A percentile compares a stretch with the other conserved stretches of the same genome.
Conservation (phyloP, 805 yeast genomes). For the Suhomyces sp. region DNA sequence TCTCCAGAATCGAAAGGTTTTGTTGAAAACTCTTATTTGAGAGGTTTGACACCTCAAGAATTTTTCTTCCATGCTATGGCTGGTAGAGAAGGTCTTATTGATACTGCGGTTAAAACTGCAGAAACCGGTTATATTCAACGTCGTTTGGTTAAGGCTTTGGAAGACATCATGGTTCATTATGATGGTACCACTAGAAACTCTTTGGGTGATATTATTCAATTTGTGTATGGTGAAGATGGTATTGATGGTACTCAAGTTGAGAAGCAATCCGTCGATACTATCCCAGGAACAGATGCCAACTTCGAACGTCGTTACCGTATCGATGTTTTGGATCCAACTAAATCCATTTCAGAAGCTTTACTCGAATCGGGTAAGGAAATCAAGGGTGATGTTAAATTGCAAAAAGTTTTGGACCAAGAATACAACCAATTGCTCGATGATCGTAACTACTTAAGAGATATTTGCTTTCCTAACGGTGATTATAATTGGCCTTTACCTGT, state of each 20-base stretch:
- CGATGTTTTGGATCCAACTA: conserved; percentile 71
- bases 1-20: conserved; percentile 98
- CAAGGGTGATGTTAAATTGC: conserved; percentile 83
- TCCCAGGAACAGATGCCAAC: conserved; percentile 84
- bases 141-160: conserved; percentile 94
- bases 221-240: conserved; percentile 98
- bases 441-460: conserved; percentile 73
- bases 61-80: conserved; percentile 99
- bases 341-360: conserved; percentile 64
- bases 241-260: conserved; percentile 98
- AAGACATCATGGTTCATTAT: conserved; percentile 96
- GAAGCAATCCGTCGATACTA: conserved; percentile 91
- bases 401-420: conserved; percentile 78
- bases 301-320: conserved; percentile 84
- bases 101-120: conserved; percentile 98
- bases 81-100: conserved; percentile 99
- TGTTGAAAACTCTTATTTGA: conserved; percentile 92
- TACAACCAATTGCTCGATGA: conserved; percentile 75
- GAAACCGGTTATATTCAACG: conserved; percentile 99
- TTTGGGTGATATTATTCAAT: conserved; percentile 92
- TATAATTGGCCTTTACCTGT: conserved; percentile 97
- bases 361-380: conserved; percentile 90
- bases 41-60: conserved; percentile 98
- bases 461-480: conserved; percentile 90
- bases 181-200: conserved; percentile 99